Percentiles rank a stretch among this genome's conserved stretches.
Conservation (phyloP, 345 rosid genomes). For the Syzygium grande region DNA sequence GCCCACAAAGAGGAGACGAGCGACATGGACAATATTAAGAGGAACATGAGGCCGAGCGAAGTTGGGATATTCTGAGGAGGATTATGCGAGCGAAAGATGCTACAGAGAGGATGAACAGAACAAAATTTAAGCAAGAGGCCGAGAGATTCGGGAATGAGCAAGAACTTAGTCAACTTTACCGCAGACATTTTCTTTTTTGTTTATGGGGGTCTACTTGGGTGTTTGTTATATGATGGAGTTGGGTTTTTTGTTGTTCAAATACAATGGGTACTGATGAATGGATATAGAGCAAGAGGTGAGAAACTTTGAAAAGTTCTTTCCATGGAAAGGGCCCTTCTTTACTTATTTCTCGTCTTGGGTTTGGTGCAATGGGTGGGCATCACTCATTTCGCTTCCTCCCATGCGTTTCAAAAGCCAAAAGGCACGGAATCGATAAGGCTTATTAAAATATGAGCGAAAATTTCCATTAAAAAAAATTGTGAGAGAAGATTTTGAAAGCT, state of each 20-base stretch:
- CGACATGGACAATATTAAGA: slow-evolving; percentile 33
- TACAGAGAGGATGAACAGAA: slow-evolving; percentile 23
- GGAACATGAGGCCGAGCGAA: slow-evolving; percentile 34
- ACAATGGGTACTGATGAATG: too few species aligned
- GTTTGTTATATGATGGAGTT: too few species aligned
- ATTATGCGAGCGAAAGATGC: slow-evolving; percentile 27
- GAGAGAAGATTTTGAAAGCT: too few species aligned
- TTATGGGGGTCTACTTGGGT: too few species aligned
- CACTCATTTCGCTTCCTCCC: background rate
- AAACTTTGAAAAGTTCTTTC: too few species aligned
- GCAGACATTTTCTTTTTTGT: slow-evolving; percentile 14
- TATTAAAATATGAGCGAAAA: too few species aligned
- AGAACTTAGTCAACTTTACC: slow-evolving; percentile 30
- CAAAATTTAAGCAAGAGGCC: slow-evolving; percentile 35
- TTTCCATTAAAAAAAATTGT: too few species aligned
- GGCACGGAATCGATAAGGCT: too few species aligned
- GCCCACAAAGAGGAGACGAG: slow-evolving; percentile 40
- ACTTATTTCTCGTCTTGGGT: background rate
- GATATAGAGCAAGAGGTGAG: too few species aligned
- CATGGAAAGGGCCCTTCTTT: background rate
- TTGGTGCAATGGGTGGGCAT: background rate
- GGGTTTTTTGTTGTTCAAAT: too few species aligned
- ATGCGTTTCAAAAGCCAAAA: background rate
- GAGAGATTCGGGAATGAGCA: slow-evolving; percentile 45
- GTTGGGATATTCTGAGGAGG: slow-evolving; percentile 50